phyloP scores from a whole-genome alignment of 345 rosid genomes.

The Salix koriyanagi region DNA sequence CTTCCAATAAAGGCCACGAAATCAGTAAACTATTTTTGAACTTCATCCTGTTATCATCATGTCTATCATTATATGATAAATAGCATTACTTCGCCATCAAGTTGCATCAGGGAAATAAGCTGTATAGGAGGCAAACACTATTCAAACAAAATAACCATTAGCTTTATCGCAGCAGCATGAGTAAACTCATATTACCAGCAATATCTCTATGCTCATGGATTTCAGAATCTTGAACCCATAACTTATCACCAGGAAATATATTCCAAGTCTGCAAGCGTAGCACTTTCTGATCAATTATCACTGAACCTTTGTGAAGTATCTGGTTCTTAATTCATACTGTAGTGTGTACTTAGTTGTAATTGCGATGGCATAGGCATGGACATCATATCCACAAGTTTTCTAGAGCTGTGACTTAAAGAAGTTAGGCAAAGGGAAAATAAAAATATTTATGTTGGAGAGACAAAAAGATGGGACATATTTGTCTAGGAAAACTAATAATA shows the following conservation, averaged over 20 bases:
- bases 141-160: not conserved
- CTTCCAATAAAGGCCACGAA: not conserved
- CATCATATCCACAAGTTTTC: not conserved
- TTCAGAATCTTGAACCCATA: slow-evolving; percentile 97
- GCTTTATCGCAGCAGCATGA: slow-evolving; percentile 1
- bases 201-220: slow-evolving; percentile 91
- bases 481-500: not conserved
- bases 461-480: not conserved
- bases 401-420: not conserved
- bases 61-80: not conserved
- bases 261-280: slow-evolving; percentile 94
- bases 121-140: not conserved
- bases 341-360: too few species aligned
- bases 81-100: not conserved
- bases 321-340: too few species aligned
- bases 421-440: not conserved
- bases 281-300: slow-evolving; percentile 64
- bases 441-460: not conserved
- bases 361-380: not conserved
- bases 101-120: not conserved
- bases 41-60: not conserved
- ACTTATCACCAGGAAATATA: slow-evolving; percentile 90
- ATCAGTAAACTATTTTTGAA: not conserved
- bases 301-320: slow-evolving; percentile 82
- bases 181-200: slow-evolving; percentile 56